Conservation (phyloP, 345 rosid species). For the Corymbia maculata region DNA sequence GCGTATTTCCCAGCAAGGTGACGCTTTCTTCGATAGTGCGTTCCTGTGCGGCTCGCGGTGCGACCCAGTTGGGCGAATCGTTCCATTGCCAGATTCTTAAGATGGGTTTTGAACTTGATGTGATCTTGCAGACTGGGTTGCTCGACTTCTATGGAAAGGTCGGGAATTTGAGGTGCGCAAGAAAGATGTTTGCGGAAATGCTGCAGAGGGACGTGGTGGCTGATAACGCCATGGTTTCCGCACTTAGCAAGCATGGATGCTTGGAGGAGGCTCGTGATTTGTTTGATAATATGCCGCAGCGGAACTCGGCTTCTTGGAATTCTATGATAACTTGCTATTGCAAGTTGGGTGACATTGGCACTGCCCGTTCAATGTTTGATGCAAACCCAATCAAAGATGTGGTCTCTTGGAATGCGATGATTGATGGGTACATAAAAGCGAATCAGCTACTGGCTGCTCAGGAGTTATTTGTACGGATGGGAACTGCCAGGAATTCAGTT, state of each 20-base stretch:
- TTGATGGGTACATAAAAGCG: not conserved
- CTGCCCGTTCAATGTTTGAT: not conserved
- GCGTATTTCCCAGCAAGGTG: not conserved
- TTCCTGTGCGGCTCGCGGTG: not conserved
- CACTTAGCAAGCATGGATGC: not conserved
- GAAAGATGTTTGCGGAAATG: constrained; percentile 1
- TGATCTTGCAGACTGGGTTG: constrained; percentile 4
- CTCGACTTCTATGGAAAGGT: not conserved
- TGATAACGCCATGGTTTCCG: not conserved
- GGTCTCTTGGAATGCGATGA: not conserved
- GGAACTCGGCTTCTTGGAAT: not conserved
- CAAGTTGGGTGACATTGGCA: not conserved
- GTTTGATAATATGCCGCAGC: not conserved
- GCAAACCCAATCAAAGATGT: not conserved
- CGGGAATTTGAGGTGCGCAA: not conserved
- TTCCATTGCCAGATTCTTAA: not conserved
- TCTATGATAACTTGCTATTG: not conserved
- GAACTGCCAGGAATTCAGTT: not conserved
- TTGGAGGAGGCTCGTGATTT: not conserved
- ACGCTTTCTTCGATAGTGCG: not conserved
- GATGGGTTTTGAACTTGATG: not conserved
- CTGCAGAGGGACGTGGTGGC: not conserved
- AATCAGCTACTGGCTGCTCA: not conserved
- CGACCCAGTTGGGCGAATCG: not conserved
- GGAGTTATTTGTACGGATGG: not conserved